Evolutionary conservation across 495 filamentous ascomycete genomes (phyloP).

Genomic region (Xylaria cubensis): DNA sequence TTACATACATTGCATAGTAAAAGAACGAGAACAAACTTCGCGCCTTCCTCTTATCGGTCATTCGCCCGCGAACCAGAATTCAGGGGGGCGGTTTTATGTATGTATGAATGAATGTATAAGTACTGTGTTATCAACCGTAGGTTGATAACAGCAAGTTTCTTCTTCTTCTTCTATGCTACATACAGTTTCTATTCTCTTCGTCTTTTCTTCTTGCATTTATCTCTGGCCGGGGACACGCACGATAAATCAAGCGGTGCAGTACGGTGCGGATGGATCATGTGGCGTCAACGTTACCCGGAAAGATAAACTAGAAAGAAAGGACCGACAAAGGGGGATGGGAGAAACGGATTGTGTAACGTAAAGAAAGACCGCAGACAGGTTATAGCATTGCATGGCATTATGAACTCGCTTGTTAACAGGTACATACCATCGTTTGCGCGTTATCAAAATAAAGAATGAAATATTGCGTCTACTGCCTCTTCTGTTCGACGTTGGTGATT

Average conservation of each 20-base stretch:
- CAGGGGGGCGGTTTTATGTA: slow-evolving; percentile 16
- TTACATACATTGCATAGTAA: slow-evolving; percentile 9
- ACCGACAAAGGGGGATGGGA: not conserved
- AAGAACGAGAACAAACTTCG: not conserved
- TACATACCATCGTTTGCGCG: not conserved
- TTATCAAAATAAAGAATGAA: not conserved
- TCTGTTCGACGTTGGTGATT: not conserved
- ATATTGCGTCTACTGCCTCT: not conserved
- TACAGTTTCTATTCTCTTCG: not conserved
- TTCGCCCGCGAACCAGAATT: not conserved
- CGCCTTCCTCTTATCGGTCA: not conserved
- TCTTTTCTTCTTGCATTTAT: not conserved
- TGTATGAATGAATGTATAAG: slow-evolving; percentile 17
- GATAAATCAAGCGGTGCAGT: not conserved
- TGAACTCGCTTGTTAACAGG: not conserved
- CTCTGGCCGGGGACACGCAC: not conserved
- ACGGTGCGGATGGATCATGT: not conserved
- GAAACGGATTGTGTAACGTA: slow-evolving; percentile 7
- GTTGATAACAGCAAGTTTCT: not conserved
- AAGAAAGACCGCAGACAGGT: not conserved
- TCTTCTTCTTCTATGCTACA: slow-evolving; percentile 3
- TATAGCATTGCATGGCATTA: not conserved
- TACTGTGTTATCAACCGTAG: not conserved
- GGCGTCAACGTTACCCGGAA: not conserved
- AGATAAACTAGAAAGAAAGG: slow-evolving; percentile 3